Evolutionary conservation across 495 filamentous ascomycete genomes (phyloP), one percentile per base, ranked within the genome.

Genomic region (Penicillium waksmanii): DNA sequence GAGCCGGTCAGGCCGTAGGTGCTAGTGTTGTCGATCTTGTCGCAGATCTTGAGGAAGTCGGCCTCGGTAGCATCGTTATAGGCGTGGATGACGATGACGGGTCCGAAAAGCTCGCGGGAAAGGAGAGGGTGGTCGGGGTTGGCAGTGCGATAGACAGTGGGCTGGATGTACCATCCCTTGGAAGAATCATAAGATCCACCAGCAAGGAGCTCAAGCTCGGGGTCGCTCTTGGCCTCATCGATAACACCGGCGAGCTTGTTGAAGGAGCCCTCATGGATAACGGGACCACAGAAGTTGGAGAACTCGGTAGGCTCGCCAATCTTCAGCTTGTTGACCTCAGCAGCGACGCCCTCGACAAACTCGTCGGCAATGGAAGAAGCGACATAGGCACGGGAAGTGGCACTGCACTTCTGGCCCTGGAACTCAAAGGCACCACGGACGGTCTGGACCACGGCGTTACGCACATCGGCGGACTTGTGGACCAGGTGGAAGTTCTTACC

Each of bases 401-500:
- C 91, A 66, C 88, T 91, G 79, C 91, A 95, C 75, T 95, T 94
- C 74, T 94, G 90, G 19, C 90, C 90, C 71, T 92, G 89, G 76
- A 89, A 94, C 77, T 94, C 90, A 66, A 93, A 94, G 18, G 90
- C 89, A 54, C 89, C 90, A 55, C 90, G 87, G 17, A 94, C 84
- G 31, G 90, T 93, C 62, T 93, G 87, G 23, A 89, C 77, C 13
- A 84, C 89, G 40, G 90, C 90, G 65, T 93, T 92, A 49, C 83
- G 82, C 27, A 93, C 61, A 66, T 93, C 87, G 34, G 90, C 90
- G 1, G 86, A 89, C 53, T 80, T 73, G 75, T 93, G 90, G 23
- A 94, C 71, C 55, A 94, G 73, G 74, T 93, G 90, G 82, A 93
- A 94, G 78, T 94, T 94, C 85, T 94, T 94, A 61, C 90, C 90